These are phyloP conservation scores for Piromyces sp. DNA, from an alignment of 192 early-diverging fungal genomes.

Conservation along the genomic window DNA sequence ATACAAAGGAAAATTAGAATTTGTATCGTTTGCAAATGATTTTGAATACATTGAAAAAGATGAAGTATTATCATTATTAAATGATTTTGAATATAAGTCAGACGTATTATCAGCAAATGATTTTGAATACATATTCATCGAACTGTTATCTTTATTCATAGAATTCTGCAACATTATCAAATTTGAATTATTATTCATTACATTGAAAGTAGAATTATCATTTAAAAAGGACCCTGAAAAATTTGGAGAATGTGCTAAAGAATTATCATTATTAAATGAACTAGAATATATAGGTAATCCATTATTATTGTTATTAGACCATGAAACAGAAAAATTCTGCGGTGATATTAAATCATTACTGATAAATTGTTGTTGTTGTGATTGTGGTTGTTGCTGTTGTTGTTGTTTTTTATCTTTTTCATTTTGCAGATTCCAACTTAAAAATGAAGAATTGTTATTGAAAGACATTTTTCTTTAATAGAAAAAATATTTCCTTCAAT, in stretches of 20 bases:
- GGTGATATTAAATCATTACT: background rate
- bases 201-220: background rate
- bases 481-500: too few species aligned
- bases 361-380: background rate
- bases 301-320: background rate
- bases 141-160: background rate
- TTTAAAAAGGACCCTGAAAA: background rate
- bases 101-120: background rate
- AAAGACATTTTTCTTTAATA: background rate
- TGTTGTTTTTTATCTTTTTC: background rate
- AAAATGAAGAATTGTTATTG: background rate
- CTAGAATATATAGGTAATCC: background rate
- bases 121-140: background rate
- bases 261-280: background rate
- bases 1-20: background rate
- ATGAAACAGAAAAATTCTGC: background rate
- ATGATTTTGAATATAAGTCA: background rate
- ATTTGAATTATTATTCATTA: background rate
- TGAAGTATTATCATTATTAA: background rate
- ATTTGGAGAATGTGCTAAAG: background rate
- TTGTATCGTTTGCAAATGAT: background rate
- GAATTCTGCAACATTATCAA: background rate
- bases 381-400: background rate
- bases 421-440: background rate
- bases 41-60: background rate